Evolutionary conservation across 768 basidiomycete genomes (phyloP).

Genomic region (Calocybe cyanea): DNA sequence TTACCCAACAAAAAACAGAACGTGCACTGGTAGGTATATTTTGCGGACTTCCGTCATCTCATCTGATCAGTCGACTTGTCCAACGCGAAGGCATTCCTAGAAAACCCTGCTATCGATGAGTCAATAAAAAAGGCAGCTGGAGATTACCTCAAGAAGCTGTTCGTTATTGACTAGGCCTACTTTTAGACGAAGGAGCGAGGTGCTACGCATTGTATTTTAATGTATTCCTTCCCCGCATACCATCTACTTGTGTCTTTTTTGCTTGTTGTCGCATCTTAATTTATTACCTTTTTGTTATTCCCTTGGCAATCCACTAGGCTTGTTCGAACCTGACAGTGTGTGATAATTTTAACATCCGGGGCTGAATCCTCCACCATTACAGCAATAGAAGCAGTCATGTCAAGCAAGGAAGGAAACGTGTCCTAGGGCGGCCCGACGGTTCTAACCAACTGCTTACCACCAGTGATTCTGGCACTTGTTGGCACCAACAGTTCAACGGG

Average conservation of each 20-base stretch:
- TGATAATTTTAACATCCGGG: too few species aligned
- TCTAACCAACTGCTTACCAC: too few species aligned
- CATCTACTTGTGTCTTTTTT: background rate
- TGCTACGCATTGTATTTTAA: constrained; percentile 14
- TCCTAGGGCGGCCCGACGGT: too few species aligned
- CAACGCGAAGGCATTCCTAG: constrained; percentile 46
- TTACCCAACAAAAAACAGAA: constrained; percentile 58
- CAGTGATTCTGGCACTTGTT: too few species aligned
- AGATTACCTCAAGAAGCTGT: constrained; percentile 69
- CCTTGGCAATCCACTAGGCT: background rate
- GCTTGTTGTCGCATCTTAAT: constrained; percentile 2
- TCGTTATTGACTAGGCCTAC: constrained; percentile 40
- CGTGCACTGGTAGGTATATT: constrained; percentile 50
- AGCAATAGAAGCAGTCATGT: too few species aligned
- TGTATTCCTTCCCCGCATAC: constrained; percentile 7
- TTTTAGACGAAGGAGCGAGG: background rate
- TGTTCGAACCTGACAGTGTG: too few species aligned
- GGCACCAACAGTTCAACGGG: too few species aligned
- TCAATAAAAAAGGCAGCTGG: constrained; percentile 62
- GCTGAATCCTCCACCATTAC: too few species aligned
- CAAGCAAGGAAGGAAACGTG: too few species aligned
- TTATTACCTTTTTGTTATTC: background rate
- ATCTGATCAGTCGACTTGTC: constrained; percentile 2
- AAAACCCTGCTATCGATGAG: constrained; percentile 54
- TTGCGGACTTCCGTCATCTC: background rate